These are phyloP conservation scores for Eucalyptus decipiens DNA, from an alignment of 345 rosid genomes.

Conservation along the genomic window DNA sequence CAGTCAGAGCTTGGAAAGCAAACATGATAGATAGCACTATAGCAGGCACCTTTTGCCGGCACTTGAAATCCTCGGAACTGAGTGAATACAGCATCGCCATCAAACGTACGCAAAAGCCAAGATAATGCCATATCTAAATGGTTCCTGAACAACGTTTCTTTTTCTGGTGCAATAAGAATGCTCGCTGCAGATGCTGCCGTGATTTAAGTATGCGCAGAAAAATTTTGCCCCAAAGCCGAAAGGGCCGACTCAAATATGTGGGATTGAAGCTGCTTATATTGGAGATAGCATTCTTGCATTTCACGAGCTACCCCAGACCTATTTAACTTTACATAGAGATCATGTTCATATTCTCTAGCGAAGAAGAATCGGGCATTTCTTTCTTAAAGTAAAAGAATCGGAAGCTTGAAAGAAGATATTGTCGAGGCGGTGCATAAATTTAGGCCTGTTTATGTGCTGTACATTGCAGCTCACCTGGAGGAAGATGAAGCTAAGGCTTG, in stretches of 20 bases:
- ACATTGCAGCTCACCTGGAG: slow-evolving; percentile 9
- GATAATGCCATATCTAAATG: background rate
- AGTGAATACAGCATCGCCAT: background rate
- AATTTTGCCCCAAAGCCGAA: background rate
- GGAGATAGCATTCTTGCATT: background rate
- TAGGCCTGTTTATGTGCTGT: background rate
- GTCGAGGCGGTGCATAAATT: background rate
- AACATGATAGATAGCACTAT: background rate
- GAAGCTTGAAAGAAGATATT: background rate
- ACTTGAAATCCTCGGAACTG: no score
- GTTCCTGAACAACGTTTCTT: background rate
- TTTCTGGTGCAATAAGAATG: background rate
- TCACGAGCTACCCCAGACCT: background rate
- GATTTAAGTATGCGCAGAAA: background rate
- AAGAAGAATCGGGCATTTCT: background rate
- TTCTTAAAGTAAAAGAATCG: background rate
- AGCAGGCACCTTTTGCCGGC: no score
- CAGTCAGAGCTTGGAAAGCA: background rate
- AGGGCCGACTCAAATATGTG: background rate
- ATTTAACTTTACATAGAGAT: background rate
- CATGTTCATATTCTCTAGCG: background rate
- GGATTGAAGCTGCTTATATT: background rate
- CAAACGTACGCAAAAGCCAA: background rate
- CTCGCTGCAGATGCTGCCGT: background rate
- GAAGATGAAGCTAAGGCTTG: slow-evolving; percentile 1